Base-by-base conservation (phyloP, 2,329 filamentous ascomycete genomes). In the Sporothrix schenckii region DNA sequence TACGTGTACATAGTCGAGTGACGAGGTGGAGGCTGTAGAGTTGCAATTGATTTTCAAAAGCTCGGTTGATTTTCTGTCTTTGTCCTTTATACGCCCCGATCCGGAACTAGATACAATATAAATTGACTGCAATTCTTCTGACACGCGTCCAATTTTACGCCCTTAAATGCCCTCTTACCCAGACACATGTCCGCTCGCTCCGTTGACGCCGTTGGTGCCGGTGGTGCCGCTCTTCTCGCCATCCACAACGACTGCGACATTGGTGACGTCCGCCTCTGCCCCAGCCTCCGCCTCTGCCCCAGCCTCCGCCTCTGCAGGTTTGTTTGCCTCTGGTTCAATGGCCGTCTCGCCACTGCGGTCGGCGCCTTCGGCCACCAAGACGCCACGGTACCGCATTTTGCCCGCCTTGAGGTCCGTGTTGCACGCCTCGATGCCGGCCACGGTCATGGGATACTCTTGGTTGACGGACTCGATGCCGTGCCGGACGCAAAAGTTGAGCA, bases 401-500 rank as follows among this genome's bases (percentile, higher is more conserved):
- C 87, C 87, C 0, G 78, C 78, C 21, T 86, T 83, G 80, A 89
- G 83, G 71, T 89, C 86, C 21, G 87, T 75, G 47, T 89, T 79
- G 2, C 82, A 82, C 76, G 84, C 75, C 39, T 68, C 66, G 14
- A 71, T 71, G 77, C 89, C 89, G 1, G 84, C 85, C 21, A 86
- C 82, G 76, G 83, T 85, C 82, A 90, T 82, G 0, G 84, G 82
- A 53, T 84, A 80, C 76, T 83, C 79, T 74, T 88, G 78, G 49
- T 89, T 81, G 85, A 85, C 88, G 0, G 87, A 82, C 78, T 85
- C 83, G 50, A 90, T 80, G 9, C 83, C 81, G 78, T 88, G 85
- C 68, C 87, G 82, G 0, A 82, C 86, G 19, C 85, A 87, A 71
- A 90, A 82, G 68, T 83, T 74, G 71, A 90, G 74, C 88, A 90